Conservation (phyloP, 1,284 basidiomycete species). For the Ganoderma lingzhi region DNA sequence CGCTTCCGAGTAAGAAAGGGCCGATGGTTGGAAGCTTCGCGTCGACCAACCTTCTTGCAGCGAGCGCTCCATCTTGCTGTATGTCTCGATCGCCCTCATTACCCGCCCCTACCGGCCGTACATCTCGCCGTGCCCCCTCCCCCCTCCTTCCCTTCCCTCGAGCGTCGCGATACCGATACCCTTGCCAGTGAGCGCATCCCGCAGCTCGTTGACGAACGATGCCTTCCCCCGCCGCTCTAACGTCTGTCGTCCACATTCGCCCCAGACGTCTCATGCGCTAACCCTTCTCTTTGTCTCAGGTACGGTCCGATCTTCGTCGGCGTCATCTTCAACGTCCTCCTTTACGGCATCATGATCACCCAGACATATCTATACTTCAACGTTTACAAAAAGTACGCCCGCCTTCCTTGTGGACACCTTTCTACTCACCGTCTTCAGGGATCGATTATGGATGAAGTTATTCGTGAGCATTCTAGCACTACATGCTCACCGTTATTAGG, state of each 20-base stretch:
- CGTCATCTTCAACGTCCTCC: constrained; percentile 48
- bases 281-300: constrained; percentile 29
- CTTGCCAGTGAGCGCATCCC: constrained; percentile 10
- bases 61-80: too few relatives aligned
- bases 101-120: constrained; percentile 6
- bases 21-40: constrained; percentile 5
- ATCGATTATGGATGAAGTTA: constrained; percentile 45
- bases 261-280: not conserved
- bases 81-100: constrained; percentile 27
- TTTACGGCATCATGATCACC: constrained; percentile 51
- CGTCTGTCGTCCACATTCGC: constrained; percentile 29
- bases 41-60: constrained; percentile 18
- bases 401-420: not conserved
- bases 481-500: not conserved
- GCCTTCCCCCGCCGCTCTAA: constrained; percentile 37
- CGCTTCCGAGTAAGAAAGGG: constrained; percentile 23
- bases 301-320: constrained; percentile 52
- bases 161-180: constrained; percentile 35
- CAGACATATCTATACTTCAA: constrained; percentile 52
- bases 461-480: constrained; percentile 36
- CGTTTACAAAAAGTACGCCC: constrained; percentile 47
- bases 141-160: constrained; percentile 10
- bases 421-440: constrained; percentile 30
- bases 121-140: constrained; percentile 8
- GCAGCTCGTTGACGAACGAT: constrained; percentile 25